Evolutionary conservation across 192 early-diverging fungal genomes (phyloP).

Genomic region (Linnemannia zychae): DNA sequence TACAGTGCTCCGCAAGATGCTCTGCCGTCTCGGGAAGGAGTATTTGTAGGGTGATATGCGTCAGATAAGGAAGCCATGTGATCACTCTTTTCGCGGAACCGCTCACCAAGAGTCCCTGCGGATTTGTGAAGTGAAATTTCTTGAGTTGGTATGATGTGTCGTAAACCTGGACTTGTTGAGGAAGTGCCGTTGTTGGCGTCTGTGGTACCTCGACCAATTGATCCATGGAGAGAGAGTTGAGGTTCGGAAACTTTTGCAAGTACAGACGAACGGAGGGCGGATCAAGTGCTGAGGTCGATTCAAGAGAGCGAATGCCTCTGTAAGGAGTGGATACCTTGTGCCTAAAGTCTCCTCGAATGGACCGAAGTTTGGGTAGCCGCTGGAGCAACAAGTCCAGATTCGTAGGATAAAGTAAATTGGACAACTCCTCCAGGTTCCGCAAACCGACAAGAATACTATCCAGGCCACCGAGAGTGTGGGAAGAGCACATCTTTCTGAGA

Average conservation of each 20-base stretch:
- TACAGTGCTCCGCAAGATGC: background rate
- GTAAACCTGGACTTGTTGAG: background rate
- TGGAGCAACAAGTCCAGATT: background rate
- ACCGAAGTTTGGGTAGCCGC: background rate
- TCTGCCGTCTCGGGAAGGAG: background rate
- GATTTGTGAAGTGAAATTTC: background rate
- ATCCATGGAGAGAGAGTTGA: background rate
- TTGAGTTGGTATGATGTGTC: background rate
- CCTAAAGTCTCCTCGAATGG: background rate
- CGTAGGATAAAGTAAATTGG: background rate
- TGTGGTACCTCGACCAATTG: background rate
- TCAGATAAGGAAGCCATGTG: background rate
- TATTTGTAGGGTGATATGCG: background rate
- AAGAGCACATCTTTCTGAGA: background rate
- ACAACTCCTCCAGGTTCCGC: background rate
- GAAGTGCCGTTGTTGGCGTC: background rate
- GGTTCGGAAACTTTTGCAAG: background rate
- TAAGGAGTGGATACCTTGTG: background rate
- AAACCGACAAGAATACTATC: background rate
- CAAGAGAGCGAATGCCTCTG: background rate
- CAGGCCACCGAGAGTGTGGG: background rate
- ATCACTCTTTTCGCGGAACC: background rate
- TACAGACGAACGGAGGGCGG: background rate
- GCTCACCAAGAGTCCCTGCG: background rate
- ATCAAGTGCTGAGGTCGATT: background rate